Evolutionary conservation across 2,329 filamentous ascomycete species (phyloP).

Genomic region (Microdochium paspali): DNA sequence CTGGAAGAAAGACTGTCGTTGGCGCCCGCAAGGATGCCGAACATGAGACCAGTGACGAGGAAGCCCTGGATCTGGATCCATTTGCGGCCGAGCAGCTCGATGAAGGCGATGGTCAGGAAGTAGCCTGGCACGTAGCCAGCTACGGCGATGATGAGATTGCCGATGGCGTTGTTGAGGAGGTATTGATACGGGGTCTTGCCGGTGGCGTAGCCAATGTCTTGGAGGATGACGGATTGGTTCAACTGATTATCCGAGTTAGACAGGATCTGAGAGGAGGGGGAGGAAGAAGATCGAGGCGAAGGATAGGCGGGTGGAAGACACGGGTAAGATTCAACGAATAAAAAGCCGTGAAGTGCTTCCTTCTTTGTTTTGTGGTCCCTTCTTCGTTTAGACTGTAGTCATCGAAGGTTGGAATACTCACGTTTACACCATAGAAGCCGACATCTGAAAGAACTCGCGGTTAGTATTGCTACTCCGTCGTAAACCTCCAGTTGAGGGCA

Average conservation of each 20-base stretch:
- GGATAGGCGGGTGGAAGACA: too few species aligned
- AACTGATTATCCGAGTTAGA: too few species aligned
- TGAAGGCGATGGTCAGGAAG: conserved; percentile 52
- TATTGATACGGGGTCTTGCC: conserved; percentile 44
- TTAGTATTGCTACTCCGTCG: too few species aligned
- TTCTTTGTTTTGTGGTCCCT: too few species aligned
- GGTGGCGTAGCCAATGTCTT: conserved; percentile 48
- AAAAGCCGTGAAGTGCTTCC: too few species aligned
- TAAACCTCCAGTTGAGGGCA: too few species aligned
- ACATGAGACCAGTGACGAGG: conserved; percentile 31
- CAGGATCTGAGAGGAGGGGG: too few species aligned
- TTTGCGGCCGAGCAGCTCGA: conserved; percentile 53
- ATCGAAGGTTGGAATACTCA: too few species aligned
- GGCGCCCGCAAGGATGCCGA: conserved; percentile 35
- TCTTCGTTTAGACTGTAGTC: too few species aligned
- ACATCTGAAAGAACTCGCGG: too few species aligned
- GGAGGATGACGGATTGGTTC: conserved; percentile 51
- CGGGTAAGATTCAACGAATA: too few species aligned
- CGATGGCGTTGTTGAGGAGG: conserved; percentile 51
- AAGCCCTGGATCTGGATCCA: conserved; percentile 46
- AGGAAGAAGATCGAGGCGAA: too few species aligned
- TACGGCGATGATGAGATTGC: conserved; percentile 54
- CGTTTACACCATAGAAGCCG: conserved; percentile 43
- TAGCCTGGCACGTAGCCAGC: conserved; percentile 57
- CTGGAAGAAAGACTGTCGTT: conserved; percentile 24